Percentiles rank a stretch among this genome's conserved stretches.
These are phyloP conservation scores for Paramecium tetraurelia DNA, from an alignment of 73 alveolate species.

Conservation along the genomic window DNA sequence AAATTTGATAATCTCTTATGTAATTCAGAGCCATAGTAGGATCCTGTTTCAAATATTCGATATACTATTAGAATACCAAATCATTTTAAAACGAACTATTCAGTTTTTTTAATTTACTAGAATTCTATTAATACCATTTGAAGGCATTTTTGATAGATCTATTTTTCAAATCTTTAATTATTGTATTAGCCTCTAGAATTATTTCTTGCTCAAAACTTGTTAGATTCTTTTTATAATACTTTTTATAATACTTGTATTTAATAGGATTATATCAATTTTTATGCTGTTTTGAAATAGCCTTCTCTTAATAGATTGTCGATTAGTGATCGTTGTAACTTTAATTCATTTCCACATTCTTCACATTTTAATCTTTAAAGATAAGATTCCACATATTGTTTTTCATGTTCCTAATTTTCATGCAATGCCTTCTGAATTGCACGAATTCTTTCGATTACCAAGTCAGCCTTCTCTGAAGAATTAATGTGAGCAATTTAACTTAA, in stretches of 20 bases:
- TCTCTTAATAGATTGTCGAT: background rate
- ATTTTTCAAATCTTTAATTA: background rate
- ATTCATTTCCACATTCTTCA: conserved; percentile 7
- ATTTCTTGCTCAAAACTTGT: background rate
- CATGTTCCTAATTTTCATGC: background rate
- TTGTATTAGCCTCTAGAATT: background rate
- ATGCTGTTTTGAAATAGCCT: background rate
- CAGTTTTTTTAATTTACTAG: background rate
- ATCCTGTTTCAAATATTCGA: background rate
- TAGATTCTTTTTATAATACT: background rate
- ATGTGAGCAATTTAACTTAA: background rate
- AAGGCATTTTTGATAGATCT: conserved; percentile 5
- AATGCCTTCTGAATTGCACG: background rate
- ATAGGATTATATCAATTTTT: background rate
- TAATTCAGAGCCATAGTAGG: background rate
- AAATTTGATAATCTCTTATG: background rate
- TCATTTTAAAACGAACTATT: background rate
- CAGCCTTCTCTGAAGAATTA: background rate
- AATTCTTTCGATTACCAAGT: background rate
- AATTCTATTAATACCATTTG: background rate
- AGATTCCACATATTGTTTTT: background rate
- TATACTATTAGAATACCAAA: background rate
- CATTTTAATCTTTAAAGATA: background rate
- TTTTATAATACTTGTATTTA: background rate
- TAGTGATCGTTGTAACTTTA: background rate